Evolutionary conservation across 345 rosid genomes (phyloP), one percentile per base, ranked within the genome.

Genomic region (Camelina laxa): DNA sequence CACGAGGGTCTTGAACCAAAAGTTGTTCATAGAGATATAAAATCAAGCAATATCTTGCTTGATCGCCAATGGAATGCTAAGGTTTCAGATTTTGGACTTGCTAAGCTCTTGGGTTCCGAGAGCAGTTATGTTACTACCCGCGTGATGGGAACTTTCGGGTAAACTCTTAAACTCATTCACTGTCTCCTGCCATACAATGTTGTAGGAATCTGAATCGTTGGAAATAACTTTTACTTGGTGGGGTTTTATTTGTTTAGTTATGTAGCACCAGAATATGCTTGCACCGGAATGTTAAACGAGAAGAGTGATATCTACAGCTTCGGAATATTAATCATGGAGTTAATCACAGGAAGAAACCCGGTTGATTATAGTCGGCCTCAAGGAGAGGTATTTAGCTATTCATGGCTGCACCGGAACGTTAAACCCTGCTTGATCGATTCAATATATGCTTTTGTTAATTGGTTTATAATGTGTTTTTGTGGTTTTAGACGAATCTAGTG

Each of bases 81-180:
- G 81, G 97, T 93, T 48, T 93, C 98, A 0, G 98, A 93, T 75
- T 91, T 93, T 80, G 98, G 98, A 70, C 96, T 91, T 31, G 98
- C 98, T 67, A 93, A 91, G 82, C 92, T 93, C 10, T 80, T 93
- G 15, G 84, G 86, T 49, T 84, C 97, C 0, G 96, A 89, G 57
- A 80, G 75, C 67, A 89, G 91, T 79, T 88, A 89, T 73, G 85
- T 91, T 21, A 93, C 98, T 30, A 93, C 98, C 11, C 91, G 96
- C 48, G 98, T 93, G 41, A 93, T 93, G 98, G 98, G 98, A 74
- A 93, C 98, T 44, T 93, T 93, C 24, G 98, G 98, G 98, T 93
- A 72, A 42, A 64, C 2, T 60, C 55, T 56, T 42, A 9, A 56
- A 19, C 20, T 13, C 30, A 55, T 33, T 48, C 5, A 30, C 39